A percentile compares a stretch with the other conserved stretches of the same genome.
These are phyloP conservation scores for Cynanchum wilfordii DNA, from an alignment of 257 asterid genomes.

Conservation along the genomic window DNA sequence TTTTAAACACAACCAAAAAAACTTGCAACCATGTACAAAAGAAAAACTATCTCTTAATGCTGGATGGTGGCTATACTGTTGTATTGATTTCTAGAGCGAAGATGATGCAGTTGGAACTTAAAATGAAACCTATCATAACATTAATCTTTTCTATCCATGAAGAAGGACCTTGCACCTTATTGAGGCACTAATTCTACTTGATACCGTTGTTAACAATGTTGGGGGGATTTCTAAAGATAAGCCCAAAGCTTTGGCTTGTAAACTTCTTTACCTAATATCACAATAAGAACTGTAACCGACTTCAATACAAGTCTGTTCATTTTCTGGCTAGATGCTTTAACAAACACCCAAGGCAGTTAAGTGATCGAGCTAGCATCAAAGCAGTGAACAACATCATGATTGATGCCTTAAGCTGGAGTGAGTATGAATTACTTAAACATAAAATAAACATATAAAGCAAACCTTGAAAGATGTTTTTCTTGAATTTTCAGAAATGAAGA, in stretches of 20 bases:
- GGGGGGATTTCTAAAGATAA: neutral
- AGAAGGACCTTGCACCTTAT: neutral
- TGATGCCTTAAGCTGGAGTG: neutral
- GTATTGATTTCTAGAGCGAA: neutral
- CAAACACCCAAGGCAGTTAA: neutral
- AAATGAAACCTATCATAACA: neutral
- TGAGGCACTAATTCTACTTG: neutral
- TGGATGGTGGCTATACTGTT: neutral
- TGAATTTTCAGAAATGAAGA: conserved; percentile 30
- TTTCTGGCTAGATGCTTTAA: neutral
- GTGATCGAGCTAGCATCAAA: no score
- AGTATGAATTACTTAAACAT: neutral
- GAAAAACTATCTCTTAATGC: no score
- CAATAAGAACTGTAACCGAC: neutral
- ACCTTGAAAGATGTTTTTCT: conserved; percentile 20
- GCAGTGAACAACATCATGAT: neutral
- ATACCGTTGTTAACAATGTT: neutral
- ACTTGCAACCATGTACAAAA: neutral
- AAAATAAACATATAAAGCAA: neutral
- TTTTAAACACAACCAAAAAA: neutral
- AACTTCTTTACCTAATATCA: neutral
- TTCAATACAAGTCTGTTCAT: neutral
- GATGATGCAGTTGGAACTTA: neutral
- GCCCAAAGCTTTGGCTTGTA: neutral
- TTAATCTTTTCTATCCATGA: neutral